Evolutionary conservation across 1,284 basidiomycete genomes (phyloP), one percentile per base, ranked within the genome.

Genomic region (Pholiota adiposa): DNA sequence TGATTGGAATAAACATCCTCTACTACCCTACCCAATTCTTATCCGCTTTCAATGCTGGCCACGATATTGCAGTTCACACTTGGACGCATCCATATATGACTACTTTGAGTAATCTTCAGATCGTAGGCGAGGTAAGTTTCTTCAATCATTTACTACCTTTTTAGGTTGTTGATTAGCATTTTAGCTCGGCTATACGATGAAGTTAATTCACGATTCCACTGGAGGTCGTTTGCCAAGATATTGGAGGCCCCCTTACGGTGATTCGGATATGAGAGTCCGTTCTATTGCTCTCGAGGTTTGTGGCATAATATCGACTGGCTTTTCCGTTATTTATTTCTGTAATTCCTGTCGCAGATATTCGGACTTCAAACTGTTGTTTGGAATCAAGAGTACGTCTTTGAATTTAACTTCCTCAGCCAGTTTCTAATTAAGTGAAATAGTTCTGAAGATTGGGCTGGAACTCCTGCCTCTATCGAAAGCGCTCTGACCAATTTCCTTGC

Each of bases 21-120:
- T 59, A 73, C 51, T 77, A 89, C 70, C 81, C 85, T 8, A 70
- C 79, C 25, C 67, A 80, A 50, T 91, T 94, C 73, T 61, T 74
- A 56, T 67, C 72, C 12, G 84, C 85, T 2, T 86, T 83, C 67
- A 71, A 80, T 23, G 78, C 79, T 53, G 75, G 80, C 16, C 78
- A 83, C 58, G 90, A 93, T 64, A 84, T 94, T 57, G 90, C 86
- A 18, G 86, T 91, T 5, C 92, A 94, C 72, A 94, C 92, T 0
- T 94, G 84, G 82, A 87, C 88, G 0, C 92, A 93, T 67, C 89
- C 85, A 34, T 90, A 87, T 76, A 92, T 92, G 88, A 92, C 93
- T 7, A 88, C 90, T 2, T 78, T 90, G 61, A 81, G 78, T 56
- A 93, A 94, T 72, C 70, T 81, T 56, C 79, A 89, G 60, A 73